Evolutionary conservation across 2,329 filamentous ascomycete species (phyloP).

Genomic region (Penicillium decumbens): DNA sequence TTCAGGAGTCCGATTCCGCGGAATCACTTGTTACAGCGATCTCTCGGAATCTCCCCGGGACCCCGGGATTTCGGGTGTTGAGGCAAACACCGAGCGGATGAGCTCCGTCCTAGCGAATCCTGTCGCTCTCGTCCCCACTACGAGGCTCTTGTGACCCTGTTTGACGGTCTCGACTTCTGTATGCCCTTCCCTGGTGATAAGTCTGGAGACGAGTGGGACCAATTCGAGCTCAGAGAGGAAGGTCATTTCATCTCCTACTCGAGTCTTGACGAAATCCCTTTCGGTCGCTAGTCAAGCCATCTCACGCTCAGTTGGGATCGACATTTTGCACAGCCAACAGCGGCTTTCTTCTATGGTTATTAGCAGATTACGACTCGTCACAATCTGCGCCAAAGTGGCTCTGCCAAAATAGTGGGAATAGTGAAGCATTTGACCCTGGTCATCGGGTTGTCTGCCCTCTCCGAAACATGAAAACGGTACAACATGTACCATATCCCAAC

Average conservation of each 20-base stretch:
- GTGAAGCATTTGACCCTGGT: neutral
- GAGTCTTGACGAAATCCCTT: neutral
- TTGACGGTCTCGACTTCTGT: neutral
- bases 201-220: neutral
- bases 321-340: neutral
- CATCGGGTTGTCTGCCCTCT: neutral
- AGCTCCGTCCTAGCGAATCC: slow-evolving; percentile 1
- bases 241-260: neutral
- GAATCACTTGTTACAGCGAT: neutral
- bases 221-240: neutral
- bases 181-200: neutral
- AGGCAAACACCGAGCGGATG: neutral
- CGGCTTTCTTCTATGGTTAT: neutral
- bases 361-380: neutral
- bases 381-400: neutral
- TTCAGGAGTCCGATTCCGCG: neutral
- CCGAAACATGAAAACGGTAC: neutral
- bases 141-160: slow-evolving; percentile 9
- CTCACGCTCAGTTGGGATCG: slow-evolving; percentile 6
- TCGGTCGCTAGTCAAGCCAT: neutral
- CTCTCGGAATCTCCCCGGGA: neutral
- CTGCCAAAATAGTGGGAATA: neutral
- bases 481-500: neutral
- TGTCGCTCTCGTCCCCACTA: neutral
- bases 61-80: neutral